Percentiles rank a stretch among this genome's conserved stretches.
phyloP scores from a whole-genome alignment of 2,329 filamentous ascomycete genomes.

The Cladophialophora carrionii region DNA sequence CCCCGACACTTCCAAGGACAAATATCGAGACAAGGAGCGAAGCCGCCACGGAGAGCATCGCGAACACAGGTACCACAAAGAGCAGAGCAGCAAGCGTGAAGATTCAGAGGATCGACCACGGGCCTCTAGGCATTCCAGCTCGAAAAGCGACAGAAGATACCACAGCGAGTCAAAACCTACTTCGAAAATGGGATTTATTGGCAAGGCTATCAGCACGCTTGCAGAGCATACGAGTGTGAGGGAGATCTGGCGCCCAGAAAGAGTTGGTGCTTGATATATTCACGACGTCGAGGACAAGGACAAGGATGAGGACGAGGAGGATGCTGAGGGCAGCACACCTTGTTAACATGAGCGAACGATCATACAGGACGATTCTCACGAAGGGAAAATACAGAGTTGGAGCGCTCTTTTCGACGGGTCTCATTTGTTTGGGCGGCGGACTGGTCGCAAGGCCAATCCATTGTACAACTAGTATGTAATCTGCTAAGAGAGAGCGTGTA shows the following conservation, averaged over 20 bases:
- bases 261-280: conserved; percentile 27
- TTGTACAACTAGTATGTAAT: conserved; percentile 20
- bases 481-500: not conserved
- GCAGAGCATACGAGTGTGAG: conserved; percentile 25
- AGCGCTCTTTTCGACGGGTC: conserved; percentile 14
- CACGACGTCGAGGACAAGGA: not conserved
- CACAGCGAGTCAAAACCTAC: conserved; percentile 14
- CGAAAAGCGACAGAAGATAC: conserved; percentile 19
- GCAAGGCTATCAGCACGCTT: conserved; percentile 22
- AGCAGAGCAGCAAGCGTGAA: conserved; percentile 13
- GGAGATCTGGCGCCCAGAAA: conserved; percentile 22
- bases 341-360: conserved; percentile 11
- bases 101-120: conserved; percentile 14
- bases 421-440: conserved; percentile 24
- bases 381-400: conserved; percentile 6
- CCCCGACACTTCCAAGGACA: conserved; percentile 13
- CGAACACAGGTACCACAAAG: conserved; percentile 21
- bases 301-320: not conserved
- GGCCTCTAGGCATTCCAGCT: conserved; percentile 22
- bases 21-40: conserved; percentile 16
- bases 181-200: conserved; percentile 23
- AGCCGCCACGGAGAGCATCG: conserved; percentile 19
- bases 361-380: conserved; percentile 8
- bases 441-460: conserved; percentile 19
- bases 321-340: not conserved